Percentiles rank a stretch among this genome's conserved stretches.
Conservation (phyloP, 202 grass and related monocot genomes). For the Schoenoplectus tabernaemontani region DNA sequence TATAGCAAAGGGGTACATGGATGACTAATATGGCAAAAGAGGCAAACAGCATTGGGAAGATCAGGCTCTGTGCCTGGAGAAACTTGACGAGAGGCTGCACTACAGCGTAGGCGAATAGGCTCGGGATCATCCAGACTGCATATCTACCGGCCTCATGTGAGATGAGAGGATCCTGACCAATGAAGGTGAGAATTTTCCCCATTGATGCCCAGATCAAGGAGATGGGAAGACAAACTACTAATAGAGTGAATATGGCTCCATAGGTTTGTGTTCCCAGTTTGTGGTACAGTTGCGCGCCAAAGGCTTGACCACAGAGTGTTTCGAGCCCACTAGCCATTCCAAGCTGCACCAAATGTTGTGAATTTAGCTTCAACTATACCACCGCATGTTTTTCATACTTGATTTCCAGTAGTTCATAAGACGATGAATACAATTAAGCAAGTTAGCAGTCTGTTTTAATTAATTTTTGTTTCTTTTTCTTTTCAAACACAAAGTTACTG, state of each 20-base stretch:
- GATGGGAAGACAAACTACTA: slow-evolving; percentile 47
- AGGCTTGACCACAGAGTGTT: slow-evolving; percentile 85
- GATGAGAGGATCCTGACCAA: slow-evolving; percentile 61
- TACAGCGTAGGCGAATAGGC: slow-evolving; percentile 56
- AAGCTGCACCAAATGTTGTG: not conserved
- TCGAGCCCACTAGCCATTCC: slow-evolving; percentile 65
- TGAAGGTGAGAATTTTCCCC: slow-evolving; percentile 54
- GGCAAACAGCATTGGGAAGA: slow-evolving; percentile 40
- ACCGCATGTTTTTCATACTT: not conserved
- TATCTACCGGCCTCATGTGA: slow-evolving; percentile 55
- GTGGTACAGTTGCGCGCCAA: slow-evolving; percentile 66
- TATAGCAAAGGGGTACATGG: slow-evolving; percentile 69
- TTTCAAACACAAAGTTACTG: not conserved
- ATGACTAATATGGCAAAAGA: slow-evolving; percentile 33
- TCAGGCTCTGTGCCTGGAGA: slow-evolving; percentile 71
- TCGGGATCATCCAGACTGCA: slow-evolving; percentile 68
- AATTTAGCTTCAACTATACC: too few species aligned
- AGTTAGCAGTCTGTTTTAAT: not conserved
- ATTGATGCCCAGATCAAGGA: slow-evolving; percentile 78
- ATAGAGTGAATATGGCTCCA: slow-evolving; percentile 51
- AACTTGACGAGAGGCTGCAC: slow-evolving; percentile 71
- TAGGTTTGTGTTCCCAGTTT: slow-evolving; percentile 58
- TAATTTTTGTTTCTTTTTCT: not conserved
- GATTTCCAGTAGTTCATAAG: too few species aligned
- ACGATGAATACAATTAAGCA: not conserved